These are phyloP conservation scores for Heliamphora exappendiculata DNA, from an alignment of 148 eudicot genomes.

Conservation along the genomic window DNA sequence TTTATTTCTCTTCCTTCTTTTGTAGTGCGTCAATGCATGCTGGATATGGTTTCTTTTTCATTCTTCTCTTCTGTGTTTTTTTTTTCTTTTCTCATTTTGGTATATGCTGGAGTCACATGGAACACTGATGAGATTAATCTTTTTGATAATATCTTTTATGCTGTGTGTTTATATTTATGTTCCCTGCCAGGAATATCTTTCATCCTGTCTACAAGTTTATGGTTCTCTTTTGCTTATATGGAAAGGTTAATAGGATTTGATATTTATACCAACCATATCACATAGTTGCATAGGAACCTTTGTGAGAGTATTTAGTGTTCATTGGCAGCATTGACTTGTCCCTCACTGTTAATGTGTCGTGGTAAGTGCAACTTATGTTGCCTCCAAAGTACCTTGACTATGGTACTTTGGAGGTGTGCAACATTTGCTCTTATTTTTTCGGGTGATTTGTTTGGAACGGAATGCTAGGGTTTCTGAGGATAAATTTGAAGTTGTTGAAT, in stretches of 20 bases:
- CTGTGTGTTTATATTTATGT: background rate
- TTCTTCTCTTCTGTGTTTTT: background rate
- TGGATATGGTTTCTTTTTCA: too few relatives aligned
- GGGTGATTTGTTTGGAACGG: too few relatives aligned
- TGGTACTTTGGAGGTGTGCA: too few relatives aligned
- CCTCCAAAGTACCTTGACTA: too few relatives aligned
- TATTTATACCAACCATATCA: background rate
- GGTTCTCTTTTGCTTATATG: background rate
- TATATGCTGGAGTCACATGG: background rate
- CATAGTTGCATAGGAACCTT: background rate
- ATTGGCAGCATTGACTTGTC: background rate
- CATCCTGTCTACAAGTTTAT: background rate
- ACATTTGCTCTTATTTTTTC: too few relatives aligned
- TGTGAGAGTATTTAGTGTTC: background rate
- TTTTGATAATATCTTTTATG: background rate
- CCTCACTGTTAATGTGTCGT: background rate
- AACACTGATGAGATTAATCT: background rate
- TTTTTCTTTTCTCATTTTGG: background rate
- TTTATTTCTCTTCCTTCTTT: background rate
- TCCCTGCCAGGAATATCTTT: background rate
- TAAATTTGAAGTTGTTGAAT: too few relatives aligned
- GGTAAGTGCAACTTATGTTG: conserved; percentile 7
- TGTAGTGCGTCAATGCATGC: background rate
- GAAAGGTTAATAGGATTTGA: background rate
- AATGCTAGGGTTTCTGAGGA: too few relatives aligned